Conservation (phyloP, 2,329 filamentous ascomycete species). For the Eutypa lata region DNA sequence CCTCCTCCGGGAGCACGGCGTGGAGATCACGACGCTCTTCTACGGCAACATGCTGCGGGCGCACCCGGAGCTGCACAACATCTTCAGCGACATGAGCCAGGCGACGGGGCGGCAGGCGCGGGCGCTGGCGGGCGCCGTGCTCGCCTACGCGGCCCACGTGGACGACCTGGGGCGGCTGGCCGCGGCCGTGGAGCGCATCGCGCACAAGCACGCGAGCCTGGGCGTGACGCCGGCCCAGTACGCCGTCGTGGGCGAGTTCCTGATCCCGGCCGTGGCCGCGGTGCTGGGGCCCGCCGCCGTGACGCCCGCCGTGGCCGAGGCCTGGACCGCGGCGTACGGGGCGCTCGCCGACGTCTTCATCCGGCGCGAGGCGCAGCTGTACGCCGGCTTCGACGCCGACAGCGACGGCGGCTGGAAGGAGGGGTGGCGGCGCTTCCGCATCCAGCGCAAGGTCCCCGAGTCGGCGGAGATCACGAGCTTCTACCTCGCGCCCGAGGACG, state of each 20-base stretch:
- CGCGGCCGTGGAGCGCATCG: conserved; percentile 63
- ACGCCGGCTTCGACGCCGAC: conserved; percentile 44
- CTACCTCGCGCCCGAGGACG: conserved; percentile 65
- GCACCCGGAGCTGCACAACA: conserved; percentile 62
- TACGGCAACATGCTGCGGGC: conserved; percentile 66
- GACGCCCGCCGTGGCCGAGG: conserved; percentile 63
- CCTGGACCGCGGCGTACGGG: conserved; percentile 70
- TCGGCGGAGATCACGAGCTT: conserved; percentile 62
- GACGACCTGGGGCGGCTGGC: conserved; percentile 62
- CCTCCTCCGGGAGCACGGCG: conserved; percentile 65
- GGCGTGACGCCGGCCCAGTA: conserved; percentile 69
- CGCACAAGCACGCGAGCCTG: conserved; percentile 73
- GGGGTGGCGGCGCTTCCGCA: conserved; percentile 50
- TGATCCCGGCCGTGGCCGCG: conserved; percentile 64
- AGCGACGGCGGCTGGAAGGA: conserved; percentile 41
- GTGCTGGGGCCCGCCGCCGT: conserved; percentile 67
- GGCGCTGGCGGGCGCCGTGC: conserved; percentile 67
- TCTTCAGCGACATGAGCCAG: conserved; percentile 72
- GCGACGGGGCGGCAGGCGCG: conserved; percentile 63
- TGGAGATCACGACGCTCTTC: conserved; percentile 67
- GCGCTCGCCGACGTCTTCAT: conserved; percentile 72
- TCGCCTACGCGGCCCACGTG: conserved; percentile 71
- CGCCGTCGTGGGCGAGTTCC: conserved; percentile 63
- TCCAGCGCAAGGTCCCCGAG: conserved; percentile 61
- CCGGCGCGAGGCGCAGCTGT: conserved; percentile 58